Base-by-base conservation (phyloP, 2,329 filamentous ascomycete genomes). In the Trichophyton mentagrophytes region DNA sequence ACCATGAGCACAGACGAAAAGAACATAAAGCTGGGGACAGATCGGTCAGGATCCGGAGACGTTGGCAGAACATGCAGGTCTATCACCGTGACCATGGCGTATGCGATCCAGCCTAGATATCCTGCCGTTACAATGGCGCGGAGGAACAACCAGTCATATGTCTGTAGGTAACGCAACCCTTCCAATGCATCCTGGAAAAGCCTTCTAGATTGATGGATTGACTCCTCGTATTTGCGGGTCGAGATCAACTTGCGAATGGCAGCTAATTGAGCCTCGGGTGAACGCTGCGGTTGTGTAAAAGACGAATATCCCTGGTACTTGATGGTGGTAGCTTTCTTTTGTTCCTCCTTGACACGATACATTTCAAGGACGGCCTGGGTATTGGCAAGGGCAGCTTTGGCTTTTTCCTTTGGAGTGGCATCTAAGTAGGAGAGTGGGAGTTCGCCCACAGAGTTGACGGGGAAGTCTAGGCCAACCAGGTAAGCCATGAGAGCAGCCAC, bases 111-210 rank as follows among this genome's bases (percentile, higher is more conserved):
- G 20, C 93, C 93, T 6, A 97, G 76, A 69, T 97, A 99, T 17
- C 93, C 93, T 11, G 88, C 71, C 1, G 93, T 96, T 62, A 99
- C 87, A 57, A 99, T 79, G 1, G 89, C 87, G 63, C 93, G 82
- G 40, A 99, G 77, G 74, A 99, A 99, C 1, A 99, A 80, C 93
- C 93, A 99, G 76, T 99, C 93, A 69, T 99, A 99, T 0, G 91
- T 99, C 73, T 99, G 93, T 27, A 99, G 80, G 71, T 99, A 99
- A 58, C 93, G 84, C 63, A 99, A 77, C 6, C 93, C 93, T 63
- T 90, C 82, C 0, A 99, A 80, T 1, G 85, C 87, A 58, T 89
- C 76, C 62, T 87, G 82, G 63, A 97, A 88, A 13, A 99, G 79
- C 30, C 85, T 82, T 47, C 87, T 85, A 1, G 89, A 90, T 67